Evolutionary conservation across 2,329 filamentous ascomycete genomes (phyloP).

Genomic region (Diplocarpon rosae): DNA sequence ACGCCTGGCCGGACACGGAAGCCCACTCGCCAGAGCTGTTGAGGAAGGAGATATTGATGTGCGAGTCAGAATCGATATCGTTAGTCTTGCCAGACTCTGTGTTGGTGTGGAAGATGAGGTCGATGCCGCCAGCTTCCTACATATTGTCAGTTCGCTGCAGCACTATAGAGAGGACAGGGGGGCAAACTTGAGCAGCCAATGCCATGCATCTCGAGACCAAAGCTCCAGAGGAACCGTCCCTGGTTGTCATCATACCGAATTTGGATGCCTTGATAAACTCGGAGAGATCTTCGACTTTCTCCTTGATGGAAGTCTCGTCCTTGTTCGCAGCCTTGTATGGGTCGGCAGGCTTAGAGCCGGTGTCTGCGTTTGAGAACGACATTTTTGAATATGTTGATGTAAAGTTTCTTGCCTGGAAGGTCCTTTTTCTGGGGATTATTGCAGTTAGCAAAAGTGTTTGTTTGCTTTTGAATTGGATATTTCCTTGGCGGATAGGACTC

Average conservation of each 20-base stretch:
- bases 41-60: conserved; percentile 75
- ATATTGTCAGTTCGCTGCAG: background rate
- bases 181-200: conserved; percentile 58
- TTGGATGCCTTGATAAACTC: conserved; percentile 63
- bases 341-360: conserved; percentile 54
- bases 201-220: conserved; percentile 82
- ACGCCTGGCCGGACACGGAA: conserved; percentile 64
- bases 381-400: conserved; percentile 11
- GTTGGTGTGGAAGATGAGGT: conserved; percentile 86
- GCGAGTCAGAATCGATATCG: conserved; percentile 60
- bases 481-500: background rate
- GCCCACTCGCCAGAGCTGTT: conserved; percentile 73
- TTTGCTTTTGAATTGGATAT: background rate
- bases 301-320: conserved; percentile 50
- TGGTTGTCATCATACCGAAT: conserved; percentile 84
- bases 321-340: conserved; percentile 68
- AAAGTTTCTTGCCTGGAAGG: conserved; percentile 3
- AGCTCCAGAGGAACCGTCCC: conserved; percentile 50
- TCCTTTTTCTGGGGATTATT: background rate
- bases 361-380: conserved; percentile 46
- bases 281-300: conserved; percentile 66
- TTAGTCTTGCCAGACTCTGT: conserved; percentile 81
- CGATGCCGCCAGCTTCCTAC: conserved; percentile 66
- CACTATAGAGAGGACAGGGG: background rate
- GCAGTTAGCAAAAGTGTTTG: background rate